phyloP scores from a whole-genome alignment of 2,329 filamentous ascomycete genomes.

The Aspergillus bombycis region DNA sequence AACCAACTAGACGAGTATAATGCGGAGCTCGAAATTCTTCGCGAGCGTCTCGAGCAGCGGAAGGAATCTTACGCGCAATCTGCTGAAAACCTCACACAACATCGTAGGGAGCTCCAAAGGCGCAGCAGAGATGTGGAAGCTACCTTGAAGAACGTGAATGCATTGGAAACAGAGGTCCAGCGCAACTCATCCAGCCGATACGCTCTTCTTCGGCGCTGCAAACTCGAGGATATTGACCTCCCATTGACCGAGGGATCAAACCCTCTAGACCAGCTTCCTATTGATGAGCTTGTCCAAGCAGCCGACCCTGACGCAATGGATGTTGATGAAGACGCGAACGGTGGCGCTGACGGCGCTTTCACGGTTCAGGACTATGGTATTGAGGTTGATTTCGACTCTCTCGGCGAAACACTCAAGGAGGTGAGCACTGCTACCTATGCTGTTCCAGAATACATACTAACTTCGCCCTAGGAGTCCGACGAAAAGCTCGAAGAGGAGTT shows the following conservation, averaged over 20 bases:
- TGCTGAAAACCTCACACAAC: conserved; percentile 75
- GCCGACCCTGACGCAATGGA: conserved; percentile 89
- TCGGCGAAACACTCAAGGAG: conserved; percentile 81
- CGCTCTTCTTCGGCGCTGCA: conserved; percentile 81
- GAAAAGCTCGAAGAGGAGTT: conserved; percentile 74
- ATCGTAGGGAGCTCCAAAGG: conserved; percentile 78
- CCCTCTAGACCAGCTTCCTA: conserved; percentile 77
- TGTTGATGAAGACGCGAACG: conserved; percentile 70
- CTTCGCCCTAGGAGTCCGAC: conserved; percentile 61
- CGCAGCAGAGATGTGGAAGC: conserved; percentile 81
- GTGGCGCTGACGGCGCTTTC: conserved; percentile 56
- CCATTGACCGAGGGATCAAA: conserved; percentile 74
- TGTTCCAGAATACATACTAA: conserved; percentile 13
- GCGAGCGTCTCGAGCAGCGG: conserved; percentile 70
- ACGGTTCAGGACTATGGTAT: conserved; percentile 89
- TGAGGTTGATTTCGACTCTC: conserved; percentile 77
- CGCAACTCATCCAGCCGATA: conserved; percentile 84
- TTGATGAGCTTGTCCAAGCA: conserved; percentile 76
- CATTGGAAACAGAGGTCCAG: conserved; percentile 82
- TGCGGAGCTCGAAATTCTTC: conserved; percentile 75
- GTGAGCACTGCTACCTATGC: conserved; percentile 49
- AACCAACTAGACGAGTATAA: conserved; percentile 71
- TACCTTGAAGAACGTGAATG: conserved; percentile 72
- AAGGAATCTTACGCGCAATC: conserved; percentile 70
- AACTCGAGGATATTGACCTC: conserved; percentile 88